Evolutionary conservation across 2,329 filamentous ascomycete species (phyloP).

Genomic region (Trichoderma harzianum): DNA sequence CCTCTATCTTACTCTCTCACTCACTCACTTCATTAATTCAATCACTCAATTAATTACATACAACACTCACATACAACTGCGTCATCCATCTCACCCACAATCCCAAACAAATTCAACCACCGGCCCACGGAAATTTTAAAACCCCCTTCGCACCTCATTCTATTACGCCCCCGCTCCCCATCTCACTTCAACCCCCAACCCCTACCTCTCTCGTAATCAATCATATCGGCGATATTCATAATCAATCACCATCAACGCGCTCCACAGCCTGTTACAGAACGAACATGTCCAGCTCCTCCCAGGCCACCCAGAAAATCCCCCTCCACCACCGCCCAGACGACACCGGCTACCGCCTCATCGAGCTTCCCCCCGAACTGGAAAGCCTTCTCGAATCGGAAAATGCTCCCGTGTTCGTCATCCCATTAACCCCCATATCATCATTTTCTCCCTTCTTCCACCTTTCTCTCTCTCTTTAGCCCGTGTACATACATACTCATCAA

Average conservation of each 20-base stretch:
- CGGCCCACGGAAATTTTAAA: not conserved
- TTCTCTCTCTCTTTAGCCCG: not conserved
- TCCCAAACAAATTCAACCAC: not conserved
- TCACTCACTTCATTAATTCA: not conserved
- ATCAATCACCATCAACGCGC: not conserved
- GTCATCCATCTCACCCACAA: not conserved
- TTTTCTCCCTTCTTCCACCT: not conserved
- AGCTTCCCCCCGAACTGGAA: slow-evolving; percentile 58
- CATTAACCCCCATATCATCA: not conserved
- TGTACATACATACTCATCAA: not conserved
- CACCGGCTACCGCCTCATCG: slow-evolving; percentile 57
- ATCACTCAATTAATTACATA: not conserved
- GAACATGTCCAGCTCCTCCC: slow-evolving; percentile 40
- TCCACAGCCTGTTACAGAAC: not conserved
- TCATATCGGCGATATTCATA: not conserved
- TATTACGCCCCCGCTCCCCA: not conserved
- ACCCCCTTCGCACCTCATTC: not conserved
- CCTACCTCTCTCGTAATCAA: not conserved
- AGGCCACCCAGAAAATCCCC: slow-evolving; percentile 46
- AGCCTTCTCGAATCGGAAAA: slow-evolving; percentile 51
- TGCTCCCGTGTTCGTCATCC: slow-evolving; percentile 48
- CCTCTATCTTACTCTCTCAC: too few relatives aligned
- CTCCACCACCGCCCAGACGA: slow-evolving; percentile 49
- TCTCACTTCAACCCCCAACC: not conserved
- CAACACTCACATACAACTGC: not conserved